Percentiles rank a stretch among this genome's conserved stretches.
phyloP scores from a whole-genome alignment of 2,329 filamentous ascomycete species.

The Teratosphaeria nubilosa region DNA sequence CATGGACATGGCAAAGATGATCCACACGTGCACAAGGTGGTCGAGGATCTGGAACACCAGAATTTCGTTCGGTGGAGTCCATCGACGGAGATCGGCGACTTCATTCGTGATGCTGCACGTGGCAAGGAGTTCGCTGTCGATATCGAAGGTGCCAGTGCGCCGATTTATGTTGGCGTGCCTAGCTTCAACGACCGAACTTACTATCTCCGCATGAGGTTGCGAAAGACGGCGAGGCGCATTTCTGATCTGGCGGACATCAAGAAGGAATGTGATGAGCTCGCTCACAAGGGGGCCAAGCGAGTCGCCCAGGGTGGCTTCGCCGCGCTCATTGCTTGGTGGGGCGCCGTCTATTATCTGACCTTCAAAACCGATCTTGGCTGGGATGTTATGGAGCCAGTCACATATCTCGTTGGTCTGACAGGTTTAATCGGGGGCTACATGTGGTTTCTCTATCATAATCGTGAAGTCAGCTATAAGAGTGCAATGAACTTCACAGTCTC shows the following conservation, averaged over 20 bases:
- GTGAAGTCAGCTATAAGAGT: slow-evolving; percentile 72
- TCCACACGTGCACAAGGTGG: neutral
- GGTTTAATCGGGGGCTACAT: slow-evolving; percentile 84
- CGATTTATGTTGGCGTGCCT: slow-evolving; percentile 71
- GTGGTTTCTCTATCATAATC: slow-evolving; percentile 89
- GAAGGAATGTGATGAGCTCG: slow-evolving; percentile 67
- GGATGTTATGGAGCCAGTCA: slow-evolving; percentile 86
- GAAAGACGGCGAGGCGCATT: slow-evolving; percentile 61
- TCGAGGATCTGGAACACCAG: slow-evolving; percentile 29
- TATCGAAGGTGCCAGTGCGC: slow-evolving; percentile 59
- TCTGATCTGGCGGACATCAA: slow-evolving; percentile 63
- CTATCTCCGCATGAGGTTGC: slow-evolving; percentile 67
- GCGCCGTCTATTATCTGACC: slow-evolving; percentile 14
- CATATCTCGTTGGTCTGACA: slow-evolving; percentile 76
- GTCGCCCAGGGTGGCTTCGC: slow-evolving; percentile 73
- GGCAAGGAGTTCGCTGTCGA: slow-evolving; percentile 76
- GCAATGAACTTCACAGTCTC: slow-evolving; percentile 82
- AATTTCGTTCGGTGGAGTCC: slow-evolving; percentile 81
- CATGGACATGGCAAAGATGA: slow-evolving; percentile 50
- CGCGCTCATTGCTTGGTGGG: slow-evolving; percentile 69
- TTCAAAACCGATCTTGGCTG: slow-evolving; percentile 69
- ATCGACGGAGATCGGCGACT: slow-evolving; percentile 85
- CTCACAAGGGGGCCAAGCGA: slow-evolving; percentile 66
- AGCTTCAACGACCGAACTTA: slow-evolving; percentile 86
- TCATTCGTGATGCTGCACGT: slow-evolving; percentile 79